Evolutionary conservation across 441 rosid species (phyloP), one percentile per base, ranked within the genome.

Genomic region (Raphanus hybrid): DNA sequence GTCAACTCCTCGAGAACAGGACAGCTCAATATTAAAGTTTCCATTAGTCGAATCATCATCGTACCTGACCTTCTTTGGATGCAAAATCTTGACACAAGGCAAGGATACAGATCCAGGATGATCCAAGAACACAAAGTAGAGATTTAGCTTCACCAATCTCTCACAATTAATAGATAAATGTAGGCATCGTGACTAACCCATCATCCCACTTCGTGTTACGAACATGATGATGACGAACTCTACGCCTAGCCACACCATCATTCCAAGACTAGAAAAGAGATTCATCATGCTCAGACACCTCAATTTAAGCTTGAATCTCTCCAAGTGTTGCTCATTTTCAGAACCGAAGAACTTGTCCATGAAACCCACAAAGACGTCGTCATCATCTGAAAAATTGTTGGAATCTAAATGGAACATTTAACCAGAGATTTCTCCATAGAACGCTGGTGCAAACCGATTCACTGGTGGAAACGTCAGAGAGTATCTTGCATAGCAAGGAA

Each of bases 401-500:
- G 39, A 35, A 35, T 35, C 39, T 35, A 35, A 35, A 6, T 35
- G 39, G 39, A 35, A 35, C 39, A 35, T 35, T 7, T 7, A 29
- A 29, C 34, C 34, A 29, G 34, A 29, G 34, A 29, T 29, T 29
- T 29, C 34, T 29, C 34, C 34, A 3, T 29, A 29, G 5, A 29
- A 29, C 5, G 34, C 34, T 29, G 34, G 34, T 29, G 34, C 34
- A 29, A 29, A 29, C 34, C 1, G 34, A 29, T 29, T 29, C 34
- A 3, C 5, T 12, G 0, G 79, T 79, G 34, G 82, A 14, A 4
- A 79, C 18, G 5, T 55, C 8, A 0, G 72, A 64, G 68, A 79
- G 69, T 8, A 74, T 79, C 34, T 70, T 67, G 59, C 79, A 74
- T 48, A 74, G 8, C 75, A 79, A 69, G 0, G 79, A 29, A 64